Base-by-base conservation (phyloP, 2,329 filamentous ascomycete species). In the Thelonectria rubi region DNA sequence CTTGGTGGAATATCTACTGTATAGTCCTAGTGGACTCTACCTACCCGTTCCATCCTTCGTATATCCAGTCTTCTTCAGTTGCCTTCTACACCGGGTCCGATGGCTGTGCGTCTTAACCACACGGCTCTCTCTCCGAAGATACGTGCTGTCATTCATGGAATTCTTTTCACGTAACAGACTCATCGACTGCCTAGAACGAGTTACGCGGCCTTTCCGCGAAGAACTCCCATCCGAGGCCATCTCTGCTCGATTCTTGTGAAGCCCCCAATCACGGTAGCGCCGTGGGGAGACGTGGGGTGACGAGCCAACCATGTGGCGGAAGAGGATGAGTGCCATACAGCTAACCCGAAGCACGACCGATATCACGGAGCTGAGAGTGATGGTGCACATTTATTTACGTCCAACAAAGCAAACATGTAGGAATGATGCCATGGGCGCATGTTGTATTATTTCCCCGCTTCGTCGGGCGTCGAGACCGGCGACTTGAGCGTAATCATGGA, bases 311-410 rank as follows among this genome's bases (percentile, higher is more conserved):
- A 17, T 43, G n/a, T 10, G 17, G 17, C 15, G 21, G 49, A 48
- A 6, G 21, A 49, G 30, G 45, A 47, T 34, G 24, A 21, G 40
- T 34, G 47, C 43, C 43, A 32, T 24, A 39, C 20, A 10, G 18
- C 53, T 20, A 39, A 18, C 43, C 43, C 34, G 53, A 56, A 56
- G 32, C 45, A 37, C 39, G 34, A 34, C 32, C 45, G 45, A 56
- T 18, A 11, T 49, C 43, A 20, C 42, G 34, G 12, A 47, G 32
- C 54, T 56, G 12, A 24, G 20, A 4, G 21, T 42, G n/a, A 37
- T n/a, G 14, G 14, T 30, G 45, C 45, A 20, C 17, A 45, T 21
- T 12, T 45, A 45, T 21, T 12, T 45, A 20, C 17, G n/a, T 42
- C 2, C 40, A 55, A 15, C 40, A 55, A 47, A 47, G 17, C 39